Conservation (phyloP, 2,329 filamentous ascomycete species). For the Coniosporium tulheliwenetii region DNA sequence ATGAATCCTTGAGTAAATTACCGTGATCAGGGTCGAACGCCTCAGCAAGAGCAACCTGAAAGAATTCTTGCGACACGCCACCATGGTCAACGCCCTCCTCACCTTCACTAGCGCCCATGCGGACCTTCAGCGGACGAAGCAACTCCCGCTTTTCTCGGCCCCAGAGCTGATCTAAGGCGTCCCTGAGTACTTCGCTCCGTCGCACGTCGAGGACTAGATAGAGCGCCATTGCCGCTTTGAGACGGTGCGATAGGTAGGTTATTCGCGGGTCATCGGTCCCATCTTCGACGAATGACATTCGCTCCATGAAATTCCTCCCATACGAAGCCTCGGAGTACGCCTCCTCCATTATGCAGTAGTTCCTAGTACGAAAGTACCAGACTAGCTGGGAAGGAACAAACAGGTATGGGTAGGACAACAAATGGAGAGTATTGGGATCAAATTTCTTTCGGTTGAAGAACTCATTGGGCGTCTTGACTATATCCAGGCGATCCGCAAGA, state of each 20-base stretch:
- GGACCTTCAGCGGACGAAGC: conserved; percentile 72
- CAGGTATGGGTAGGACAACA: conserved; percentile 68
- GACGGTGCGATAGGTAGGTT: conserved; percentile 4
- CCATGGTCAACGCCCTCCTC: conserved; percentile 89
- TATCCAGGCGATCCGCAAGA: conserved; percentile 60
- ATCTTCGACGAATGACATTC: neutral
- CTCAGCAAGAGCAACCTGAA: conserved; percentile 67
- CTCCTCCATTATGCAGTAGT: conserved; percentile 72
- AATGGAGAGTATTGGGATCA: conserved; percentile 50
- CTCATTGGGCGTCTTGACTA: conserved; percentile 55
- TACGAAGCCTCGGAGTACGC: conserved; percentile 34
- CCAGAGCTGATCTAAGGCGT: conserved; percentile 72
- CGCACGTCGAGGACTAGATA: conserved; percentile 29
- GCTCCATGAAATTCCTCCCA: too few relatives aligned
- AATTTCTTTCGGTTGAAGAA: conserved; percentile 46
- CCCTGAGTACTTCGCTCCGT: conserved; percentile 22
- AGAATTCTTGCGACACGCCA: conserved; percentile 93
- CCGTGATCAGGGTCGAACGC: conserved; percentile 64
- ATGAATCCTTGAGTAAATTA: conserved; percentile 15
- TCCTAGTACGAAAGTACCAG: conserved; percentile 75
- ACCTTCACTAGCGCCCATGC: conserved; percentile 61
- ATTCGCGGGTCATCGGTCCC: neutral
- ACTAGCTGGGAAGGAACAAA: conserved; percentile 61
- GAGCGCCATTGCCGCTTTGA: conserved; percentile 19
- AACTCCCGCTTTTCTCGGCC: conserved; percentile 69